Conservation (phyloP, 805 yeast genomes). For the Blastobotrys peoriensis region DNA sequence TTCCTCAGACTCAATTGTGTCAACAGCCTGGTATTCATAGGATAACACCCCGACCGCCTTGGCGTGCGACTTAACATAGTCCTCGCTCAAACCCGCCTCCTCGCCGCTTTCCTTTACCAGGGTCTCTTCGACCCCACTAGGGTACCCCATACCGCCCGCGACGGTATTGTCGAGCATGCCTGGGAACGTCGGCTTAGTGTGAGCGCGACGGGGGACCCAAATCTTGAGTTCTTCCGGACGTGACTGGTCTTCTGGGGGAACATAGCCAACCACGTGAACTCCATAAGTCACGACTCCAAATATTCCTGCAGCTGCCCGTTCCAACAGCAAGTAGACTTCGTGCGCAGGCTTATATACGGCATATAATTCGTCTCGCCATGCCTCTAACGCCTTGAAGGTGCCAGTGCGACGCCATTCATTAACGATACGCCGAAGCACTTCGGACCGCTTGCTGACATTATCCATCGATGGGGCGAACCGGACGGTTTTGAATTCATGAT, state of each 20-base stretch:
- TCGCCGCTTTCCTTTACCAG: conserved; percentile 80
- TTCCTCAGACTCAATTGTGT: conserved; percentile 34
- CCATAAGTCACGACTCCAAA: conserved; percentile 90
- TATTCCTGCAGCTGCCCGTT: conserved; percentile 74
- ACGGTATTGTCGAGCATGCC: conserved; percentile 88
- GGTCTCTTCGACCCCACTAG: conserved; percentile 69
- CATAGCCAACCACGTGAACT: conserved; percentile 77
- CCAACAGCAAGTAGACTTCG: conserved; percentile 60
- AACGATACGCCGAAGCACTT: conserved; percentile 26
- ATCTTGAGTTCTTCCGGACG: conserved; percentile 35
- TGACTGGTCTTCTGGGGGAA: conserved; percentile 40
- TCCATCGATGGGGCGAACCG: conserved; percentile 29
- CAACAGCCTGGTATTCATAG: conserved; percentile 38
- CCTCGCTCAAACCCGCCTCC: conserved; percentile 72
- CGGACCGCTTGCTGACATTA: conserved; percentile 38
- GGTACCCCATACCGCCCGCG: conserved; percentile 91
- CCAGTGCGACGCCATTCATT: conserved; percentile 19
- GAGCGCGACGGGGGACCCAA: conserved; percentile 84
- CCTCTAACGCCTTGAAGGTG: conserved; percentile 26
- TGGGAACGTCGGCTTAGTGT: conserved; percentile 80
- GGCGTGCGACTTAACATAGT: conserved; percentile 42
- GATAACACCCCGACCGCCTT: conserved; percentile 59
- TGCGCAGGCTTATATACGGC: conserved; percentile 54
- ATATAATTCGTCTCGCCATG: conserved; percentile 85
- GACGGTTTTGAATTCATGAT: conserved; percentile 24